These are phyloP conservation scores for Candida sanyaensis DNA, from an alignment of 1,139 yeast species.

Conservation along the genomic window DNA sequence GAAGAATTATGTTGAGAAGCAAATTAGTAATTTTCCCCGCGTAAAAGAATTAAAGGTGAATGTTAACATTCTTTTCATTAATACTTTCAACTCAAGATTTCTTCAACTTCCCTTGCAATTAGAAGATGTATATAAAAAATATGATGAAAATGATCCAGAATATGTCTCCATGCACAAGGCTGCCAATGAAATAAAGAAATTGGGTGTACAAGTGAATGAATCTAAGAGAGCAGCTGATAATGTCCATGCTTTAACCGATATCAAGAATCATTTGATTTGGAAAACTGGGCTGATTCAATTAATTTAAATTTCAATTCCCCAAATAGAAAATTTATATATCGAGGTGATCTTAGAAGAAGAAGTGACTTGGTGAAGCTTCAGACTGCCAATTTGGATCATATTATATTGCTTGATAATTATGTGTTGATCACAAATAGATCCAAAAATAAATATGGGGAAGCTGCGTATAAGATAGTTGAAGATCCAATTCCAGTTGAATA, in stretches of 20 bases:
- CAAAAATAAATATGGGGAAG: conserved; percentile 25
- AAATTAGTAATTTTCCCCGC: conserved; percentile 37
- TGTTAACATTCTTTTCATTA: conserved; percentile 65
- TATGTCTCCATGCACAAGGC: conserved; percentile 56
- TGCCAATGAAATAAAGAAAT: conserved; percentile 39
- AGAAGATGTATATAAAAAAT: conserved; percentile 54
- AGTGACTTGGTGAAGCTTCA: conserved; percentile 55
- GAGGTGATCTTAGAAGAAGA: conserved; percentile 64
- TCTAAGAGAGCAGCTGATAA: conserved; percentile 60
- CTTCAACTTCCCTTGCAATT: conserved; percentile 72
- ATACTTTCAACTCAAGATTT: conserved; percentile 75
- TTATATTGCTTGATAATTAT: conserved; percentile 73
- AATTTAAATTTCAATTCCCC: conserved; percentile 57
- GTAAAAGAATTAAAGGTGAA: conserved; percentile 49
- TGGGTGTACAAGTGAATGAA: conserved; percentile 44
- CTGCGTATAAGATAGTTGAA: conserved; percentile 49
- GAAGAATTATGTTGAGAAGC: conserved; percentile 54
- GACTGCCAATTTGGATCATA: conserved; percentile 49
- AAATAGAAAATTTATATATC: conserved; percentile 55
- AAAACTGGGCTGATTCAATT: conserved; percentile 38
- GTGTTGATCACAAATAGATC: conserved; percentile 62
- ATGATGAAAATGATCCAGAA: conserved; percentile 54
- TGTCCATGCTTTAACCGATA: conserved; percentile 45
- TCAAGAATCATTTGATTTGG: conserved; percentile 53
- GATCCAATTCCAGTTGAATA: conserved; percentile 64